Base-by-base conservation (phyloP, 495 filamentous ascomycete genomes). In the Trichoderma erinaceum region DNA sequence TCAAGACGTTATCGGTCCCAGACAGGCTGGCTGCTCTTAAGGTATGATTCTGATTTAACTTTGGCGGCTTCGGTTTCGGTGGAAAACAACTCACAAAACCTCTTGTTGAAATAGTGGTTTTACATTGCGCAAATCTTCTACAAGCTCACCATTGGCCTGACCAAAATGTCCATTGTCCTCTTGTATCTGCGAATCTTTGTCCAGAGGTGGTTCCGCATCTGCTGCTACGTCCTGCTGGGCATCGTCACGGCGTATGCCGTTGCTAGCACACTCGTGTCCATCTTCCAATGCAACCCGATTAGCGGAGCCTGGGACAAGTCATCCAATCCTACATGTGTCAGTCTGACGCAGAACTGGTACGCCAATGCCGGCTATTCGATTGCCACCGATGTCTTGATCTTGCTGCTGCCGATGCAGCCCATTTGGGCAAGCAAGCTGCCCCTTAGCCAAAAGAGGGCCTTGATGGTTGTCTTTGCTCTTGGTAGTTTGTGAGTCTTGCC, bases 311-410 rank as follows among this genome's bases (percentile, higher is more conserved):
- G 38, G 35, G 67, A 68, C 58, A 64, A 64, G 58, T 48, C 35
- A 0, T 21, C 50, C 21, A 15, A 43, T 0, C 41, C 41, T 3
- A 41, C 61, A 41, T 68, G 67, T 41, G 50, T 68, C 58, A 48
- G 63, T 58, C 10, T 29, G 56, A 63, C 41, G 0, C 13, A n/a
- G 16, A 48, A 43, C 38, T 76, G 72, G 72, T 72, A 72, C 58
- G 72, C 70, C 41, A 74, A 75, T 52, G 73, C 75, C 18, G 71
- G 66, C 10, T 74, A 75, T 25, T 81, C 83, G 68, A 83, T 83
- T n/a, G 65, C 76, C 23, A 81, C 79, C 52, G 82, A 85, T 71
- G 63, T 81, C 25, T 32, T 79, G 10, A 70, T 77, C 11, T 66
- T 78, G 15, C 15, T 70, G 23, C 67, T 82, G 16, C 79, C 79